Evolutionary conservation across 1,284 basidiomycete genomes (phyloP), one percentile per base, ranked within the genome.

Genomic region (Sparassis latifolia): DNA sequence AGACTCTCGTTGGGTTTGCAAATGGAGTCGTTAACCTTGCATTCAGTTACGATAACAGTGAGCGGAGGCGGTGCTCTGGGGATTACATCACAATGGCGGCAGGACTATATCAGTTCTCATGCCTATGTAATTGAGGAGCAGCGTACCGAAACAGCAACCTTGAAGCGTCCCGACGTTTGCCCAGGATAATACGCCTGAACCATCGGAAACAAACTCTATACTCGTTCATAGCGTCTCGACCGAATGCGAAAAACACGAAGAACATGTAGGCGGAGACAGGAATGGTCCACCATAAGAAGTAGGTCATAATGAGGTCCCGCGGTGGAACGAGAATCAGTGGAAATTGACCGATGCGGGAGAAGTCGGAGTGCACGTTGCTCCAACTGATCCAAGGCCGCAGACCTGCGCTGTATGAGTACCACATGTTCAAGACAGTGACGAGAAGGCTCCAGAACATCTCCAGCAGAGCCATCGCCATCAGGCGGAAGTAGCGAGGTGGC

Each of bases 301-400:
- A 51, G 20, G 29, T 51, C 44, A 10, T 65, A 44, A 29, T 40
- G 9, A 47, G 35, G 27, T 4, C 3, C 6, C 9, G 29, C n/a
- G 38, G 37, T 9, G 47, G 47, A 27, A 41, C 39, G 3, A 59
- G 1, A n/a, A 61, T 45, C 0, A 52, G 28, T 0, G 70, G 61
- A 37, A 58, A 42, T 38, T 65, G 63, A 0, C 41, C 49, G 35
- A 74, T 54, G 10, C 58, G 56, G n/a, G 60, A 63, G 53, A 69
- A 72, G 44, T 67, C 49, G 10, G 44, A 61, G 54, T 79, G 78
- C 1, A 67, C 58, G 51, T 66, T 47, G 0, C 50, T 59, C 71
- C 74, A 76, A 10, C 64, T 67, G 4, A 57, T 53, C 62, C 71
- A 78, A 9, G 5, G 65, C 60, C 47, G 48, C 12, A 52, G 37